These are phyloP conservation scores for Euphorbia tirucalli DNA, from an alignment of 345 rosid species.

Conservation along the genomic window DNA sequence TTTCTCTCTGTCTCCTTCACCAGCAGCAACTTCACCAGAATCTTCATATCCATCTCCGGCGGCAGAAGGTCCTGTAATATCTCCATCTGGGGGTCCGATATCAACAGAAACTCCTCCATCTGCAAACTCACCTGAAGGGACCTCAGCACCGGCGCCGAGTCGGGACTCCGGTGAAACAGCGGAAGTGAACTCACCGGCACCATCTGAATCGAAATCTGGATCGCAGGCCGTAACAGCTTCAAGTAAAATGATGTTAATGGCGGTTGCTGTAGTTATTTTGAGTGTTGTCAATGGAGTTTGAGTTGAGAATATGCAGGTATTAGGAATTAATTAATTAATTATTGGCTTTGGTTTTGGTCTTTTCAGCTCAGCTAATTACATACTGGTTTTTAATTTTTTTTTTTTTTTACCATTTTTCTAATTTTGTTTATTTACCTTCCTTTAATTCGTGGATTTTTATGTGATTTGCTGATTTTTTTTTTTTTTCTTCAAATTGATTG, in stretches of 20 bases:
- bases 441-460: background rate
- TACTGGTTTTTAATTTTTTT: too few relatives aligned
- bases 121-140: background rate
- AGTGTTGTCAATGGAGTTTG: background rate
- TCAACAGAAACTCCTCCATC: slow-evolving; percentile 23
- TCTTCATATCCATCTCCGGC: slow-evolving; percentile 2
- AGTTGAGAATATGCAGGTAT: too few relatives aligned
- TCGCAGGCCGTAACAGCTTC: slow-evolving; percentile 9
- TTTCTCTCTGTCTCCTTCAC: background rate
- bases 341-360: background rate
- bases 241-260: slow-evolving; percentile 12
- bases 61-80: background rate
- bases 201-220: background rate
- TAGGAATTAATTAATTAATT: background rate
- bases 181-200: background rate
- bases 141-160: background rate
- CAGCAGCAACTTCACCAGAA: background rate
- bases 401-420: background rate
- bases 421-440: background rate
- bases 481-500: too few relatives aligned
- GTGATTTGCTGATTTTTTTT: background rate
- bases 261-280: background rate
- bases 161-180: background rate
- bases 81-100: too few relatives aligned
- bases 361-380: too few relatives aligned